Evolutionary conservation across 2,329 filamentous ascomycete genomes (phyloP), one percentile per base, ranked within the genome.

Genomic region (Cercospora brassicicola): DNA sequence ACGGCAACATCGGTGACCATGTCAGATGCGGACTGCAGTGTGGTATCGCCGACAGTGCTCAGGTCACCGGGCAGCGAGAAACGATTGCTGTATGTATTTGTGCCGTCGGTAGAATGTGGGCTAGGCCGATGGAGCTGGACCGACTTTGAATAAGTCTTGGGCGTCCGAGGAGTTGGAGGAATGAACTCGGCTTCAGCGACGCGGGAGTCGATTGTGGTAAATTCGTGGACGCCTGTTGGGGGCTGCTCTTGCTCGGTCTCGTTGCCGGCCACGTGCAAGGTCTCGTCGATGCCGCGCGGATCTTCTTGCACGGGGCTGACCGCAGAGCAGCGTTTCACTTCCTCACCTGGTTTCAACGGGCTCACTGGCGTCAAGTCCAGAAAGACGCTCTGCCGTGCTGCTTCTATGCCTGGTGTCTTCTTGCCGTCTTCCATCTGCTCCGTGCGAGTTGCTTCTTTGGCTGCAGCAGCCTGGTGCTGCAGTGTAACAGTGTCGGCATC

Each of bases 1-100:
- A 79, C 74, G 55, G 77, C 77, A 28, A 79, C 73, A 67, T 80
- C 78, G 6, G 78, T 79, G 56, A 78, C 71, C 69, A 76, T 75
- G 57, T 78, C 75, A 4, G 76, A 75, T 10, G 71, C 76, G 53
- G 71, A 75, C 61, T 76, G 75, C 59, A 74, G 60, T 2, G 76
- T 76, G 18, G 71, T 76, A 26, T 77, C 77, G 10, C 73, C 73
- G 48, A 77, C 69, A 45, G 72, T 74, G 65, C 76, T 77, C 55
- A 78, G 67, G 59, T 77, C 76, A 10, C 73, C 71, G 31, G 76
- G 76, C 57, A 78, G 65, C 7, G 76, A 78, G 28, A 73, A 74
- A 15, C 76, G 75, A 67, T 74, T 76, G 53, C 67, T 74, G 39
- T 69, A 69, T 2, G 70, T 71, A 28, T 66, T 74, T 45, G 64